Evolutionary conservation across 1,284 basidiomycete genomes (phyloP), one percentile per base, ranked within the genome.

Genomic region (Cutaneotrichosporon dermatis): DNA sequence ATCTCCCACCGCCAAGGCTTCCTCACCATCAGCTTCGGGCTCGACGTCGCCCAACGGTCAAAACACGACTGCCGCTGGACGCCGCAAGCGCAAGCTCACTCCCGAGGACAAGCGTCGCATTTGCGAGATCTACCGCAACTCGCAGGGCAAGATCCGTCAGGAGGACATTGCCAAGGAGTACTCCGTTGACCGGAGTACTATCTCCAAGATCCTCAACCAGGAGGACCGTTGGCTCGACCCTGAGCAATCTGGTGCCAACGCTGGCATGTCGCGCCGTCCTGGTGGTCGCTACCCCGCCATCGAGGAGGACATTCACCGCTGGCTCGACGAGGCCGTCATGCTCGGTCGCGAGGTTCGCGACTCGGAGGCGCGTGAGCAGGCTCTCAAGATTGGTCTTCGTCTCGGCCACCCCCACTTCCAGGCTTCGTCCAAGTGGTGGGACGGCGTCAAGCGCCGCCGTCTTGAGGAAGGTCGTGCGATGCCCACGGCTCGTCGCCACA

Each of bases 351-450:
- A 65, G 36, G 61, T 65, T 2, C 58, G 61, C 34, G 63, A 65
- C 57, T 40, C 60, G 1, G 63, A 65, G 51, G 63, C 63, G 12
- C 58, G 63, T 10, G 63, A 65, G 37, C 58, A 65, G 54, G 63
- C 63, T 0, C 60, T 62, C 51, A 58, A 60, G 58, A 60, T 65
- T 33, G 60, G 60, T 10, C 50, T 58, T 4, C 58, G 58, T 33
- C 59, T 62, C 13, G 63, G 63, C 33, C 61, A 62, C 57, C 60
- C 60, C 44, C 60, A 62, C 54, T 65, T 65, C 59, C 60, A 65
- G 58, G 60, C 60, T 15, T 65, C 63, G 43, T 62, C 63, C 55
- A 65, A 65, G 57, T 65, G 63, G 63, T 65, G 63, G 63, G 63
- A 65, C 54, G 60, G 58, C 25, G 60, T 65, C 59, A 65, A 65